Conservation (phyloP, 2,329 filamentous ascomycete genomes). For the Magnaporthiopsis incrustans region DNA sequence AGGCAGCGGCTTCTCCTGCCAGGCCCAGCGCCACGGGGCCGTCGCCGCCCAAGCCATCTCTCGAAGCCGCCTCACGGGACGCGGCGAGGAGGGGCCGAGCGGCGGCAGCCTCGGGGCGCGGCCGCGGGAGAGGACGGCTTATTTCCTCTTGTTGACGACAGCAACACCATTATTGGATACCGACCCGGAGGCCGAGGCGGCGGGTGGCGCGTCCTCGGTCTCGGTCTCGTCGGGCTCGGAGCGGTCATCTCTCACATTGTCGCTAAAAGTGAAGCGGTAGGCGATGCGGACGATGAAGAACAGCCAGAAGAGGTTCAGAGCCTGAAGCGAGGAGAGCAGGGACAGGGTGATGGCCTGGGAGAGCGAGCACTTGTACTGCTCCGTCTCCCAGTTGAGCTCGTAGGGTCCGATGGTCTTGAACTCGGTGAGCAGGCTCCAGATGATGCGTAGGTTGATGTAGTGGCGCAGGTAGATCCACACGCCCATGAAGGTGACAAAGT, state of each 20-base stretch:
- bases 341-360: conserved; percentile 58
- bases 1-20: neutral
- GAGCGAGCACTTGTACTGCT: conserved; percentile 70
- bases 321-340: conserved; percentile 61
- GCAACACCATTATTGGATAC: conserved; percentile 11
- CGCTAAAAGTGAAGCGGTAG: conserved; percentile 58
- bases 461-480: conserved; percentile 89
- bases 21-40: neutral
- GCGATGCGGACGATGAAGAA: conserved; percentile 70
- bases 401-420: conserved; percentile 69
- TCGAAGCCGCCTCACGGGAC: neutral
- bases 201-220: conserved; percentile 23
- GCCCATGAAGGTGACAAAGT: conserved; percentile 74
- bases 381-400: conserved; percentile 65
- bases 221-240: conserved; percentile 61
- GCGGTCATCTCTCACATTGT: conserved; percentile 59
- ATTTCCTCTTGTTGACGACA: conserved; percentile 13
- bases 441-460: conserved; percentile 70
- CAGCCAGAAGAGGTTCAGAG: conserved; percentile 75
- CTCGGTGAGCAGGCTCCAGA: conserved; percentile 67
- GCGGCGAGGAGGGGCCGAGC: neutral
- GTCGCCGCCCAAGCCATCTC: neutral
- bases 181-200: neutral
- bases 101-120: neutral
- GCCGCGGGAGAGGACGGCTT: neutral